phyloP scores from a whole-genome alignment of 768 basidiomycete species.

The Lentinula aciculospora region DNA sequence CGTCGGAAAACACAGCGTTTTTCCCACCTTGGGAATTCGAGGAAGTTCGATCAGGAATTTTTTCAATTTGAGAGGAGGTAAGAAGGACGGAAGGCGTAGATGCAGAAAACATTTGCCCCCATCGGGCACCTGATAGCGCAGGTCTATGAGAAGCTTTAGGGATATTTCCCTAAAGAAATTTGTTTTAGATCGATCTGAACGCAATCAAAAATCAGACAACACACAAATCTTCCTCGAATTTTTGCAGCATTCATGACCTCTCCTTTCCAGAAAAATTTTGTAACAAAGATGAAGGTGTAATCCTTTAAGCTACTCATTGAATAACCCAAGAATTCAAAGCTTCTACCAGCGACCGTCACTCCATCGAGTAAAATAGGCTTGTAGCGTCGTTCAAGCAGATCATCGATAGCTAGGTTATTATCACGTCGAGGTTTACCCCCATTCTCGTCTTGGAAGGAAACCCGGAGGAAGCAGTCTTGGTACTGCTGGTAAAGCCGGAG shows the following conservation, averaged over 20 bases:
- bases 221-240: background rate
- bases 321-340: slow-evolving; percentile 43
- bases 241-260: background rate
- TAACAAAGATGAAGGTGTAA: slow-evolving; percentile 45
- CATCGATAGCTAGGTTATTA: slow-evolving; percentile 20
- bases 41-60: background rate
- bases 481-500: slow-evolving; percentile 7
- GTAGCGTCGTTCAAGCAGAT: slow-evolving; percentile 27
- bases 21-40: background rate
- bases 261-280: slow-evolving; percentile 24
- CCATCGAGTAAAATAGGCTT: slow-evolving; percentile 27
- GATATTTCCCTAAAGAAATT: background rate
- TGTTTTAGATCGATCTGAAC: background rate
- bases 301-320: slow-evolving; percentile 48
- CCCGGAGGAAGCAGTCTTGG: slow-evolving; percentile 39
- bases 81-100: slow-evolving; percentile 3
- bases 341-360: slow-evolving; percentile 34
- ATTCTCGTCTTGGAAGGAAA: slow-evolving; percentile 44
- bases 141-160: slow-evolving; percentile 2
- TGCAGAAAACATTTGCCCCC: slow-evolving; percentile 7
- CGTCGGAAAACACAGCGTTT: slow-evolving; percentile 3
- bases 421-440: slow-evolving; percentile 29
- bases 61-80: background rate
- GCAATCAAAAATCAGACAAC: background rate
- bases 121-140: slow-evolving; percentile 1